These are phyloP conservation scores for Cutaneotrichosporon cutaneum DNA, from an alignment of 1,284 basidiomycete species.

Conservation along the genomic window DNA sequence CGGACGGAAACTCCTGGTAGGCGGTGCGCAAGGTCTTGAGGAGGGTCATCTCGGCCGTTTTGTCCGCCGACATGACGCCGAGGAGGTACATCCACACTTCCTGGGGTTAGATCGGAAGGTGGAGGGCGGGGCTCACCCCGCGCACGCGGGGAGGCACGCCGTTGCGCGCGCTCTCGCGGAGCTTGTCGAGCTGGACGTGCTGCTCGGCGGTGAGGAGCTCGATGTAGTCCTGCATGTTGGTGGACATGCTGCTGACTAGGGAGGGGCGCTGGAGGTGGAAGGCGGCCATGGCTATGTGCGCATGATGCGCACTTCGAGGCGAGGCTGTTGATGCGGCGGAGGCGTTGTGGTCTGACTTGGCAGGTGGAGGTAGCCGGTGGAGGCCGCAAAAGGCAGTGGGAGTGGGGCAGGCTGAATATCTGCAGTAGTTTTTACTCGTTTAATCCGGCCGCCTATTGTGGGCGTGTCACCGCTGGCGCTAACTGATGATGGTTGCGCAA, in stretches of 20 bases:
- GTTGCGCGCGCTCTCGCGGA: conserved; percentile 48
- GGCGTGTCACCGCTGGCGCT: no score
- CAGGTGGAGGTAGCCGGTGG: neutral
- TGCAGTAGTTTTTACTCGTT: neutral
- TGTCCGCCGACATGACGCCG: conserved; percentile 44
- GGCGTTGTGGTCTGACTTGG: neutral
- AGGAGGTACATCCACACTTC: conserved; percentile 55
- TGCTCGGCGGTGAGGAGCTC: conserved; percentile 51
- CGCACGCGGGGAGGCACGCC: conserved; percentile 45
- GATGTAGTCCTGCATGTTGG: conserved; percentile 39
- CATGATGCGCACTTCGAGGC: neutral
- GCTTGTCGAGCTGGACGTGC: conserved; percentile 47
- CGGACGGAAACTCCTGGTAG: conserved; percentile 37
- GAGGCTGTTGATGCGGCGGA: neutral
- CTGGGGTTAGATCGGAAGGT: conserved; percentile 23
- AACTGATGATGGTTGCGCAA: neutral
- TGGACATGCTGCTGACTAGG: conserved; percentile 32
- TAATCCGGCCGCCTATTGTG: neutral
- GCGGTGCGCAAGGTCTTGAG: conserved; percentile 36
- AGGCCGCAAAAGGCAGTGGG: neutral
- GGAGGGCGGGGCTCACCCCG: conserved; percentile 32
- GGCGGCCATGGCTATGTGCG: neutral
- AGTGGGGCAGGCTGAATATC: neutral
- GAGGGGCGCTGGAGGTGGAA: neutral
- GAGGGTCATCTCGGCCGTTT: conserved; percentile 47